Evolutionary conservation across 257 asterid genomes (phyloP), one percentile per base, ranked within the genome.

Genomic region (Solanum etuberosum): DNA sequence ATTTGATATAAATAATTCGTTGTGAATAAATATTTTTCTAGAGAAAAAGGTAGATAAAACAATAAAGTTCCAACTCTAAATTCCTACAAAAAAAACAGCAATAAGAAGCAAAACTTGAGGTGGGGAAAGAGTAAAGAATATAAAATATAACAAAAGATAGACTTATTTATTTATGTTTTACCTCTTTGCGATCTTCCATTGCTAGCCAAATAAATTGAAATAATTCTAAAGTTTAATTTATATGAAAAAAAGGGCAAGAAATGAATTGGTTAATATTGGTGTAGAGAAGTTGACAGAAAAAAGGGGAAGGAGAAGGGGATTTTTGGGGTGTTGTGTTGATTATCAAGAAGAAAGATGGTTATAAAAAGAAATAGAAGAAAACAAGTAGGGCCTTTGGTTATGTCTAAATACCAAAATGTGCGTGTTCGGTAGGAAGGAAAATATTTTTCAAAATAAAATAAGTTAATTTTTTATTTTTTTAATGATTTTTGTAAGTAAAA

Each of bases 131-230:
- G 21, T 9, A 42, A 7, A 23, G 15, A 27, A 3, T 29, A 57
- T 23, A 31, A 42, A 25, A 15, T 3, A 80, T 42, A 12, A 11
- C 20, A 37, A n/a, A n/a, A 76, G 13, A n/a, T 5, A 61, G 13
- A 34, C 9, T 51, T 54, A 18, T 54, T 2, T 74, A 13, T 9
- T 29, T 27, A 25, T 80, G 34, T 74, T 73, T 89, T 84, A 89
- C 91, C 91, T 89, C 91, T 84, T 87, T 89, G 31, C 25, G 68
- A 54, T 88, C 48, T 51, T 89, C 91, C 91, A 89, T 89, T 85
- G 83, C 43, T 14, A 43, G 25, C 25, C 16, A 7, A 78, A 31
- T 46, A 63, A n/a, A 9, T 43, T 5, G 38, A 25, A 43, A 43
- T 4, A 15, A 78, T 16, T 78, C 6, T 78, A 15, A 78, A 43